phyloP scores from a whole-genome alignment of 176 grass and related monocot species.

The Chrysopogon serrulatus region DNA sequence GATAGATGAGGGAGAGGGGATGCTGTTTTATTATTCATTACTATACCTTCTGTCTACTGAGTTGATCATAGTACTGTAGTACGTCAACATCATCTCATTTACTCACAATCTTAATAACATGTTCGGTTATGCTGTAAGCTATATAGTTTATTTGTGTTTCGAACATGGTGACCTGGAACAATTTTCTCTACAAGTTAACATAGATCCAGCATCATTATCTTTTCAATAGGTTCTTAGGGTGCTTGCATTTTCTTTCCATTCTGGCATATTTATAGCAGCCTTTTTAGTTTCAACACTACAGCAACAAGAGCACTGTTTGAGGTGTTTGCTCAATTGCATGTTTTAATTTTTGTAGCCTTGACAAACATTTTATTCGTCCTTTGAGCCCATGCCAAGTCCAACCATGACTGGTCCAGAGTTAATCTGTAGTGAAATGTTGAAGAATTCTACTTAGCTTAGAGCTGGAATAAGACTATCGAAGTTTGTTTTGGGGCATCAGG shows the following conservation, averaged over 20 bases:
- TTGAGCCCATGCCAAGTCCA: background rate
- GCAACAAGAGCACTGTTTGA: background rate
- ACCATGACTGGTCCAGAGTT: background rate
- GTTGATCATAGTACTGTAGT: background rate
- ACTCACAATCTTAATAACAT: background rate
- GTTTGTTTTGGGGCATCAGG: conserved; percentile 6
- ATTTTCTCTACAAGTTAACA: background rate
- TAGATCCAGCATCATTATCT: background rate
- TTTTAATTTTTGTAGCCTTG: background rate
- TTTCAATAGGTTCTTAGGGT: background rate
- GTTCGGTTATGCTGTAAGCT: background rate
- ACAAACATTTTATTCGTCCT: background rate
- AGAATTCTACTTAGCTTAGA: conserved; percentile 19
- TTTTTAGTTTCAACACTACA: background rate
- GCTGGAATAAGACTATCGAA: background rate
- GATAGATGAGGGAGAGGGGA: background rate
- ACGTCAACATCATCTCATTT: background rate
- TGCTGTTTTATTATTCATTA: background rate
- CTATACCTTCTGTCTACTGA: background rate
- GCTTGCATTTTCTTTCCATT: background rate
- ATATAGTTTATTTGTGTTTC: background rate
- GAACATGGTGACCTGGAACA: background rate
- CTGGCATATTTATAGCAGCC: background rate
- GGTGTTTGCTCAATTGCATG: background rate
- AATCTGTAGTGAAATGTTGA: background rate